These are phyloP conservation scores for Cotoneaster glaucophyllus DNA, from an alignment of 306 rosid genomes.

Conservation along the genomic window DNA sequence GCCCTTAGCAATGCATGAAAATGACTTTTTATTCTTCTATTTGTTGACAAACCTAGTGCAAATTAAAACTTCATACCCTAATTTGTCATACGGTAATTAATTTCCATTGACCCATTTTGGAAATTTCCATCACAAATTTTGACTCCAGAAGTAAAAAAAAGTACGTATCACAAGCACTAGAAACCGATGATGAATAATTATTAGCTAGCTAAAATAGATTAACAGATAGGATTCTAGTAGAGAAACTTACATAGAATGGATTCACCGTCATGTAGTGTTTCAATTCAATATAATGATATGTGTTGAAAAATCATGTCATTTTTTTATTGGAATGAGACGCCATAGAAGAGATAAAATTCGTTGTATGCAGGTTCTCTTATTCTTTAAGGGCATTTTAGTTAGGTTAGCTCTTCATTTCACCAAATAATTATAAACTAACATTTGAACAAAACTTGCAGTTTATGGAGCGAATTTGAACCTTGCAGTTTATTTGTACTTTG, in stretches of 20 bases:
- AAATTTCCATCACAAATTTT: neutral
- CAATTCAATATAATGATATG: too few species aligned
- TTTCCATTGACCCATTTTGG: neutral
- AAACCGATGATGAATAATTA: neutral
- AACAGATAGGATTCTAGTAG: conserved; percentile 9
- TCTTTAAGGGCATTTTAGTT: conserved; percentile 35
- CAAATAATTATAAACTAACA: neutral
- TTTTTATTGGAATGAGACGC: too few species aligned
- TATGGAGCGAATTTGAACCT: conserved; percentile 44
- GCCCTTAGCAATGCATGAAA: neutral
- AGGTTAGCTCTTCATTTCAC: neutral
- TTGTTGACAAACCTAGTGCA: conserved; percentile 19
- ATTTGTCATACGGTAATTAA: conserved; percentile 5
- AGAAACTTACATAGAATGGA: too few species aligned
- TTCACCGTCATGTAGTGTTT: neutral
- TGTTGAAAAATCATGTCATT: neutral
- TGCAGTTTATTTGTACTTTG: too few species aligned
- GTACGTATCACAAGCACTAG: neutral
- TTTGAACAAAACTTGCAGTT: conserved; percentile 28
- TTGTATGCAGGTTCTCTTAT: neutral
- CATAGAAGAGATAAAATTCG: too few species aligned
- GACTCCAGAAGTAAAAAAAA: neutral
- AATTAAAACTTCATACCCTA: conserved; percentile 26
- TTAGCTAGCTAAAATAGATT: neutral
- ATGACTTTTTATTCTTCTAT: neutral